These are phyloP conservation scores for Falciphora oryzae DNA, from an alignment of 2,329 filamentous ascomycete genomes.

Conservation along the genomic window DNA sequence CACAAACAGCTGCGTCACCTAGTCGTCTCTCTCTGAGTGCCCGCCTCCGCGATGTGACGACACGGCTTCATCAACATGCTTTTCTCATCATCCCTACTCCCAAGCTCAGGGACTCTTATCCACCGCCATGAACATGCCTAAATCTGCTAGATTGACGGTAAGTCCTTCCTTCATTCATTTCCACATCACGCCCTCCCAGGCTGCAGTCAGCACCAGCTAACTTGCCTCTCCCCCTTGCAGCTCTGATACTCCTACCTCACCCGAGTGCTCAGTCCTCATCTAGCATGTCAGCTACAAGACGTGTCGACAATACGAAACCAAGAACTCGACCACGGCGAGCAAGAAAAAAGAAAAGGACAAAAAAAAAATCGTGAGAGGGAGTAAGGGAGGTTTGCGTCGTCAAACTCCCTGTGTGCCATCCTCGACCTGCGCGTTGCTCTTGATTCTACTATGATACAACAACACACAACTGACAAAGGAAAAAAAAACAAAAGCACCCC, in stretches of 20 bases:
- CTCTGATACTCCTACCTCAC: slow-evolving; percentile 5
- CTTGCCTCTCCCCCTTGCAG: neutral
- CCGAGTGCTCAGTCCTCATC: slow-evolving; percentile 20
- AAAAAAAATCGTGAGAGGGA: neutral
- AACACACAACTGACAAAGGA: slow-evolving; percentile 4
- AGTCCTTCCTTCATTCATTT: neutral
- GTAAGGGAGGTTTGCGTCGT: neutral
- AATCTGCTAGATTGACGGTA: neutral
- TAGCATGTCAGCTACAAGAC: slow-evolving; percentile 1
- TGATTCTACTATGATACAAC: slow-evolving; percentile 8
- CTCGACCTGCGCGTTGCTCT: slow-evolving; percentile 9
- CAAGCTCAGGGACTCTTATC: neutral
- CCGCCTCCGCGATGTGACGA: too few species aligned
- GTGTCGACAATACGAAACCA: neutral
- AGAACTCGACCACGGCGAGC: neutral
- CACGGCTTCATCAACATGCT: neutral
- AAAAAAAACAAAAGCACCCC: slow-evolving; percentile 1
- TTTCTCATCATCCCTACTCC: neutral
- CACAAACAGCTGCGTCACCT: too few species aligned
- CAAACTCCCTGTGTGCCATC: neutral
- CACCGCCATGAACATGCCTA: neutral
- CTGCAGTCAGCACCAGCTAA: neutral
- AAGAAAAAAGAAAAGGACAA: neutral
- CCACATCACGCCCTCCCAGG: too few species aligned
- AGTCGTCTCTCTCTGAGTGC: too few species aligned